Evolutionary conservation across 2,329 filamentous ascomycete species (phyloP), one percentile per base, ranked within the genome.

Genomic region (Westerdykella sp.): DNA sequence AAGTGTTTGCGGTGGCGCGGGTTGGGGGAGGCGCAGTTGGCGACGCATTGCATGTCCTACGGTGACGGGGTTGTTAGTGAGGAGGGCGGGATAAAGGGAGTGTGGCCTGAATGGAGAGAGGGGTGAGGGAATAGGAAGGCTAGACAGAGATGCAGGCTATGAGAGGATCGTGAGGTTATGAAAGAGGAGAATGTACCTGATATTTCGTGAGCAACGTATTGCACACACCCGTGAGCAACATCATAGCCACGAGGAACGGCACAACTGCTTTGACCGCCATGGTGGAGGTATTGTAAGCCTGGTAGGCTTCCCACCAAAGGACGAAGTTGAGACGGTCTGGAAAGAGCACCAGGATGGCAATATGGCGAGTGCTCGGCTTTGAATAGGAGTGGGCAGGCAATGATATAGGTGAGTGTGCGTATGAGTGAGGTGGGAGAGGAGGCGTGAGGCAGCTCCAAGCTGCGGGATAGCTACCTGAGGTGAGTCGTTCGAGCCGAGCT

Each of bases 161-260:
- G 12, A 10, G 7, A 39, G 5, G 15, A 15, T 40, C 18, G 18
- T 22, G 10, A 5, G 16, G 13, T 5, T 14, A 4, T 32, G 39
- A 14, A 37, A 34, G 25, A 38, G 39, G 40, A 21, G 31, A 48
- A 34, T 73, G 48, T 69, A 90, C 89, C 74, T 97, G 91, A 62
- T 90, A 96, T 66, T 98, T 98, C 56, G 91, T 96, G 60, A 98
- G 76, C 48, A 98, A 80, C 1, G 93, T 98, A 68, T 98, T 98
- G 76, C 89, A 95, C 49, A 95, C 89, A 50, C 91, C 91, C 18
- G 91, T 96, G 63, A 95, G 72, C 63, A 97, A 76, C 91, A 97
- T 97, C 87, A 96, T 94, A 57, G 77, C 84, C 68, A 97, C 88
- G 50, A 97, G 76, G 62, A 96, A 78, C 31, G 89, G 89, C 47